phyloP scores from a whole-genome alignment of 345 rosid genomes.

The Euphorbia peplus region DNA sequence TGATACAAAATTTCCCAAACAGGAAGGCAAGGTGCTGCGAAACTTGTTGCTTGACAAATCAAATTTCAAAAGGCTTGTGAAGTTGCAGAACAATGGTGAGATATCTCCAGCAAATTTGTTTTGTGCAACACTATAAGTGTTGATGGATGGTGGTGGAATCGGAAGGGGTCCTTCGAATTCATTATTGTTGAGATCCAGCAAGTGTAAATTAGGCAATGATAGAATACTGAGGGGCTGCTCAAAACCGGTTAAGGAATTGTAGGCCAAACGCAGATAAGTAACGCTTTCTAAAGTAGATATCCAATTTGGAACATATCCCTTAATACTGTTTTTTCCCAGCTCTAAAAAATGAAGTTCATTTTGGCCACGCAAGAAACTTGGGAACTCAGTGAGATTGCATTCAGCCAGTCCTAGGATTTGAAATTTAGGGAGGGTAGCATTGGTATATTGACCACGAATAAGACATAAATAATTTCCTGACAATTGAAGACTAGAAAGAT shows the following conservation, averaged over 20 bases:
- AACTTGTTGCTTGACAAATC: neutral
- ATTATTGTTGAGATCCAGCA: constrained; percentile 3
- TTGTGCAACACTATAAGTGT: neutral
- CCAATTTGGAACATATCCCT: constrained; percentile 13
- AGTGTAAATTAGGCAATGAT: neutral
- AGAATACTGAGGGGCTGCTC: neutral
- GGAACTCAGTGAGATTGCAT: constrained; percentile 13
- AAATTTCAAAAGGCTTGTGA: neutral
- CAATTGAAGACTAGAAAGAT: neutral
- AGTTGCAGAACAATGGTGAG: neutral
- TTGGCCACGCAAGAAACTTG: too few species aligned
- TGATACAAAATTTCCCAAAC: neutral
- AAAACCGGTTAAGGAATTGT: constrained; percentile 12
- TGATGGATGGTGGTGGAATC: neutral
- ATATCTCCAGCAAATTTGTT: constrained; percentile 2
- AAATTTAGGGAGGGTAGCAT: neutral
- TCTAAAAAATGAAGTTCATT: neutral
- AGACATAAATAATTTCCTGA: constrained; percentile 12
- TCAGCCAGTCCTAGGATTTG: neutral
- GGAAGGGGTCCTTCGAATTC: constrained; percentile 7
- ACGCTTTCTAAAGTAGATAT: neutral
- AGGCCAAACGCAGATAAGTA: neutral
- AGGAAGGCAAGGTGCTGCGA: neutral
- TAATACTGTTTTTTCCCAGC: constrained; percentile 19
- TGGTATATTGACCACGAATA: neutral